Conservation (phyloP, 306 rosid species). For the Rosa chinensis region DNA sequence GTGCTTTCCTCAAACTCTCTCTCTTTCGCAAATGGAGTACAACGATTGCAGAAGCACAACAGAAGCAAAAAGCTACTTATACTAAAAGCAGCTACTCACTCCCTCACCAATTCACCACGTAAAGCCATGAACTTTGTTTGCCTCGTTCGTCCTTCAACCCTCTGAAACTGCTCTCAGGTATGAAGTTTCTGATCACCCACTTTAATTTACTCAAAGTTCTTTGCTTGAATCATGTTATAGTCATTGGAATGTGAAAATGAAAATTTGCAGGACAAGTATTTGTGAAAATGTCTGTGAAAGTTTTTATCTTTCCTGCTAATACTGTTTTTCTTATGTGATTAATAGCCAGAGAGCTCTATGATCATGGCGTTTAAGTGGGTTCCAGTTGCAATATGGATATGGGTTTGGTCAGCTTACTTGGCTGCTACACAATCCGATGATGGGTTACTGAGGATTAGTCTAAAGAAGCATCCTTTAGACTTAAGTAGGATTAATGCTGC, state of each 20-base stretch:
- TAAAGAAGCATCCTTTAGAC: conserved; percentile 40
- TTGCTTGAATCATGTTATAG: not conserved
- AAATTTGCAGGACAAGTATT: not conserved
- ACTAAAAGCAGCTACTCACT: conserved; percentile 4
- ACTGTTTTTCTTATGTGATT: not conserved
- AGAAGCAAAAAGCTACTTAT: conserved; percentile 3
- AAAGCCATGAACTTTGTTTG: not conserved
- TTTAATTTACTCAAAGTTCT: not conserved
- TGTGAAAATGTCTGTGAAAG: not conserved
- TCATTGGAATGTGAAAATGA: not conserved
- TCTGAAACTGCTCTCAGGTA: conserved; percentile 10
- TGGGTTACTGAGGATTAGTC: conserved; percentile 34
- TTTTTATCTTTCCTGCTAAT: not conserved
- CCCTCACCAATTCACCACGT: not conserved
- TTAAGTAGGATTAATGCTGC: conserved; percentile 32
- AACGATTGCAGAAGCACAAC: not conserved
- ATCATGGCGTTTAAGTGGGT: conserved; percentile 28
- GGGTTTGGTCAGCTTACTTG: conserved; percentile 20
- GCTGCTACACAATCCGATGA: conserved; percentile 24
- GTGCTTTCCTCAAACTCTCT: conserved; percentile 17
- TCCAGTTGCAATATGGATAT: conserved; percentile 25
- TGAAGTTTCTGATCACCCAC: not conserved
- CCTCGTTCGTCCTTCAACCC: not conserved
- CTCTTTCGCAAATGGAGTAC: not conserved
- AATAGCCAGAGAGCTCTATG: conserved; percentile 13